Percentiles rank a stretch among this genome's conserved stretches.
These are phyloP conservation scores for Trichoderma virens DNA, from an alignment of 495 filamentous ascomycete species.

Conservation along the genomic window DNA sequence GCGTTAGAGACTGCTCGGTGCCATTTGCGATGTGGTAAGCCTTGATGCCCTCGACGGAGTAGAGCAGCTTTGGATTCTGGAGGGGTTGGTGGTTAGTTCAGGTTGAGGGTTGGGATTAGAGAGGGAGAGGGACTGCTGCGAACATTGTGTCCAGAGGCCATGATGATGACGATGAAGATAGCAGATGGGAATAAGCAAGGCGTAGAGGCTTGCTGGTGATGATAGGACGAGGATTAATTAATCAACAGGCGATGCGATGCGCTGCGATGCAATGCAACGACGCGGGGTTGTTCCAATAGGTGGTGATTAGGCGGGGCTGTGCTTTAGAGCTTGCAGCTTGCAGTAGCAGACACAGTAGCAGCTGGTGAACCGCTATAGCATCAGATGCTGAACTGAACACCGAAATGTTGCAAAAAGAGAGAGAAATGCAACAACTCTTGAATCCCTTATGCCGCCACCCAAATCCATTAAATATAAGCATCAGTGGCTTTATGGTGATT, in stretches of 20 bases:
- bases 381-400: too few relatives aligned
- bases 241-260: neutral
- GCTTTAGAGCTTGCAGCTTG: neutral
- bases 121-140: neutral
- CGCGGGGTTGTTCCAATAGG: neutral
- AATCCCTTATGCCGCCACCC: too few relatives aligned
- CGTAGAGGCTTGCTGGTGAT: too few relatives aligned
- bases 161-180: neutral
- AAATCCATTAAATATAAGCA: too few relatives aligned
- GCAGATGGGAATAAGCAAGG: neutral
- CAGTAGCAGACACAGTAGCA: too few relatives aligned
- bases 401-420: too few relatives aligned
- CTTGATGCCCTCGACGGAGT: slow-evolving; percentile 73
- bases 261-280: neutral
- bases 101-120: neutral
- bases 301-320: neutral
- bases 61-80: slow-evolving; percentile 71
- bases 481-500: too few relatives aligned
- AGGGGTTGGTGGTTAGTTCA: neutral
- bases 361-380: too few relatives aligned
- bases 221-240: neutral
- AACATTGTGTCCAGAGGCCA: slow-evolving; percentile 4
- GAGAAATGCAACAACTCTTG: too few relatives aligned
- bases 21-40: slow-evolving; percentile 87
- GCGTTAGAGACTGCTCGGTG: slow-evolving; percentile 71